phyloP scores from a whole-genome alignment of 768 basidiomycete species.

The Leccinum pellstonianum region DNA sequence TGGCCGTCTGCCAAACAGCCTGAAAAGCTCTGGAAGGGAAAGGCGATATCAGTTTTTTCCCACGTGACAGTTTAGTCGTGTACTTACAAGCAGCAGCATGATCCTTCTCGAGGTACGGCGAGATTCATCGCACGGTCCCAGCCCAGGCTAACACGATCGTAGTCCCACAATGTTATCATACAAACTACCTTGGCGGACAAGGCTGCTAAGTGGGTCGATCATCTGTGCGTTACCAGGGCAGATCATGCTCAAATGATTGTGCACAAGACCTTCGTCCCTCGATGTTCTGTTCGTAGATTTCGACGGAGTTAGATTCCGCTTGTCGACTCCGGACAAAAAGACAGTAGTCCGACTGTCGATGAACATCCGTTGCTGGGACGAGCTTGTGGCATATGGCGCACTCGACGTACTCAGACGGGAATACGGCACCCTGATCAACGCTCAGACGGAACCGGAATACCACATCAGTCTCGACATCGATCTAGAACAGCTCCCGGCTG shows the following conservation, averaged over 20 bases:
- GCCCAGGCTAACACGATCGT: conserved; percentile 13
- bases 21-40: conserved; percentile 26
- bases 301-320: conserved; percentile 92
- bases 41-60: conserved; percentile 25
- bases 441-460: conserved; percentile 81
- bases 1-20: neutral
- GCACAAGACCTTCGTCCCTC: conserved; percentile 75
- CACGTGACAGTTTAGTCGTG: conserved; percentile 23
- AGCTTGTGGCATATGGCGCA: conserved; percentile 86
- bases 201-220: conserved; percentile 64
- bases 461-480: conserved; percentile 87
- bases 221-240: conserved; percentile 1
- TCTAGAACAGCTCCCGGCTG: conserved; percentile 79
- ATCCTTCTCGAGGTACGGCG: conserved; percentile 76
- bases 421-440: conserved; percentile 71
- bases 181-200: conserved; percentile 88
- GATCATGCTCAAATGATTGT: conserved; percentile 17
- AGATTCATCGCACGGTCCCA: neutral
- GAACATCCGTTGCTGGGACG: conserved; percentile 96
- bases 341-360: conserved; percentile 84
- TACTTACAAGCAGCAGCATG: conserved; percentile 42
- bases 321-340: conserved; percentile 87
- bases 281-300: conserved; percentile 98
- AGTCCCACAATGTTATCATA: conserved; percentile 94
- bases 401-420: conserved; percentile 74